Evolutionary conservation across 768 basidiomycete species (phyloP).

Genomic region (Gloeophyllum trabeum): DNA sequence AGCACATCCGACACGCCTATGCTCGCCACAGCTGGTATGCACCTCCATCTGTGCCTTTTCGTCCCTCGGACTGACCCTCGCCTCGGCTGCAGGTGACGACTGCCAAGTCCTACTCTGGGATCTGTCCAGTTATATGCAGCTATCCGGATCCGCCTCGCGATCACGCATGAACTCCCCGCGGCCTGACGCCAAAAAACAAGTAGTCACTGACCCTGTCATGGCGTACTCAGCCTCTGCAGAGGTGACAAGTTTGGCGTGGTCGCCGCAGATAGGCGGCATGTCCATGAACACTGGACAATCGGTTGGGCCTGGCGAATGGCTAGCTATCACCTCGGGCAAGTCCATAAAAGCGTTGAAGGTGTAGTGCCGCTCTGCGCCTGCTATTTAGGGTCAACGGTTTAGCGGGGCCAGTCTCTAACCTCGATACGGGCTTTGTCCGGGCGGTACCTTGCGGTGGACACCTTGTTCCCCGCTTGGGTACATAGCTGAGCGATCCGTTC

Average conservation of each 20-base stretch:
- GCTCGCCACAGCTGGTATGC: constrained; percentile 77
- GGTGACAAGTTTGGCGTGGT: constrained; percentile 83
- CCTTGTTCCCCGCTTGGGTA: no score
- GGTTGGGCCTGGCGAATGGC: constrained; percentile 75
- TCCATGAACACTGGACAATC: constrained; percentile 65
- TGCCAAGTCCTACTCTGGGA: constrained; percentile 94
- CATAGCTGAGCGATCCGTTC: no score
- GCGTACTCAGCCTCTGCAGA: constrained; percentile 72
- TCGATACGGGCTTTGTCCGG: no score
- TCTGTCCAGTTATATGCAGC: constrained; percentile 51
- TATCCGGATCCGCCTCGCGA: constrained; percentile 52
- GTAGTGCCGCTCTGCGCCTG: constrained; percentile 19
- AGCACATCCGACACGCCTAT: constrained; percentile 74
- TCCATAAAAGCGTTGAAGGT: constrained; percentile 75
- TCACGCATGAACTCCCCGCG: constrained; percentile 72
- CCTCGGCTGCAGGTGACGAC: constrained; percentile 61
- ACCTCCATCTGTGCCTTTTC: constrained; percentile 1
- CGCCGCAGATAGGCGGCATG: constrained; percentile 72
- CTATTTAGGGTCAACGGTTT: no score
- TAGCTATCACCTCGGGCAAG: constrained; percentile 77
- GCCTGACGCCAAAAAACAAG: constrained; percentile 68
- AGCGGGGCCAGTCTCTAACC: no score
- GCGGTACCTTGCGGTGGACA: no score
- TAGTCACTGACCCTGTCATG: constrained; percentile 70
- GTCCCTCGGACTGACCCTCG: constrained; percentile 5